Evolutionary conservation across 371 early-diverging fungal species (phyloP), one percentile per base, ranked within the genome.

Genomic region (Saksenaea vasiformis): DNA sequence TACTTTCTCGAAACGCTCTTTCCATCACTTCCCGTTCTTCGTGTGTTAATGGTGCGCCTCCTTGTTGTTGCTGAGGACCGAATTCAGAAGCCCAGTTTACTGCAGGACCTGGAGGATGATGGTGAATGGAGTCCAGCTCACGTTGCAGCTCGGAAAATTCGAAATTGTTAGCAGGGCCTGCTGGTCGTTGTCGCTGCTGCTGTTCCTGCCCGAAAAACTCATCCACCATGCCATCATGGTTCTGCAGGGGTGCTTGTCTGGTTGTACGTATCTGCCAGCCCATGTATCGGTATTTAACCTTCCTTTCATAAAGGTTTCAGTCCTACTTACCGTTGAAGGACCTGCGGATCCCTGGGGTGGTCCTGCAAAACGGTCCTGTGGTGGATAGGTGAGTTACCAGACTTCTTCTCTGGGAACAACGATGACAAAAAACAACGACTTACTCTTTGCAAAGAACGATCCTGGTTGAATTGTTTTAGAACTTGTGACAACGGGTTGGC

Each of bases 1-100:
- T 78, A 43, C 80, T 80, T 53, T 82, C 78, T 34, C 82, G 73
- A 56, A 86, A 88, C 27, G 85, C 86, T 51, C 76, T 78, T 39
- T 87, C 87, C 80, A 88, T 85, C 9, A 82, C 84, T 15, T 77
- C 83, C 55, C 84, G 83, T 69, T 88, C 86, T 22, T 76, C 80
- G 36, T 8, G 56, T 1, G 56, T n/a, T n/a, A 55, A 34, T 8
- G 85, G 79, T n/a, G 71, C 38, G 86, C 41, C 66, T n/a, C n/a
- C n/a, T n/a, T 86, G 86, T 27, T 73, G 63, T 8, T 70, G 74
- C 26, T 76, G 77, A 7, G 38, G 36, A 14, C 74, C 68, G 58
- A 87, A 88, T 61, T 88, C 87, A 47, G 77, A 65, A 1, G 80
- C 71, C 88, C 88, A 88, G 57, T 72, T 77, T 35, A 72, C 77